A percentile compares a stretch with the other conserved stretches of the same genome.
phyloP scores from a whole-genome alignment of 2,329 filamentous ascomycete species.

The Cryphonectria japonica region DNA sequence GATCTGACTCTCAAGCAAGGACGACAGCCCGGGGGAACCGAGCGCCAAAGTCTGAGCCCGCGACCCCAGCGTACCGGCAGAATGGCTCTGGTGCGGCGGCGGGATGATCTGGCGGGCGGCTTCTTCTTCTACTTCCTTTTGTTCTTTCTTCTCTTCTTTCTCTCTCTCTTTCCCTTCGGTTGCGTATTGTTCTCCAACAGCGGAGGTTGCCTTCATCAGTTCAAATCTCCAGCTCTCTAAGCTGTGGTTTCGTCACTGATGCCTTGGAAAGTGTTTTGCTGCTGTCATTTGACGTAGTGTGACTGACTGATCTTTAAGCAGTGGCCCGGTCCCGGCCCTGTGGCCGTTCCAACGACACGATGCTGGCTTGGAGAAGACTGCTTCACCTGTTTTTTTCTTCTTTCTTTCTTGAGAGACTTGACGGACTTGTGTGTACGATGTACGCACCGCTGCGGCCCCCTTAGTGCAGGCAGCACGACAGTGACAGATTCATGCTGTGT shows the following conservation, averaged over 20 bases:
- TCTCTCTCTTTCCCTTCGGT: too few relatives aligned
- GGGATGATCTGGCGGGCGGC: conserved; percentile 4
- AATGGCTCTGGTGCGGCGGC: conserved; percentile 14
- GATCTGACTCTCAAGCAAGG: background rate
- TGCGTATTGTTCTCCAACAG: too few relatives aligned
- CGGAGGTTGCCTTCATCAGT: too few relatives aligned
- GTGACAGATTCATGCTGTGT: background rate
- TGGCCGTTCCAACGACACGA: background rate
- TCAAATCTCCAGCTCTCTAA: background rate
- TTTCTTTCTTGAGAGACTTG: background rate
- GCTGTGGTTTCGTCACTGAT: background rate
- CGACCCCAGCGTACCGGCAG: conserved; percentile 13
- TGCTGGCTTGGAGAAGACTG: background rate
- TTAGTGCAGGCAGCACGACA: background rate
- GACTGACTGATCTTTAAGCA: background rate
- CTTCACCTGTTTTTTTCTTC: background rate
- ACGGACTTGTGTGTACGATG: background rate
- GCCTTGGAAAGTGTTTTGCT: background rate
- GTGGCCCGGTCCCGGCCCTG: background rate
- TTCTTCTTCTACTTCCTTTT: background rate
- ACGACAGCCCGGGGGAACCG: background rate
- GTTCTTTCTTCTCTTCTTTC: background rate
- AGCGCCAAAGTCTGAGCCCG: conserved; percentile 10
- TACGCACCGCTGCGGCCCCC: background rate
- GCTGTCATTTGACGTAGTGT: conserved; percentile 14